Percentiles rank a stretch among this genome's conserved stretches.
These are phyloP conservation scores for Aureobasidium sp. DNA, from an alignment of 2,329 filamentous ascomycete species.

Conservation along the genomic window DNA sequence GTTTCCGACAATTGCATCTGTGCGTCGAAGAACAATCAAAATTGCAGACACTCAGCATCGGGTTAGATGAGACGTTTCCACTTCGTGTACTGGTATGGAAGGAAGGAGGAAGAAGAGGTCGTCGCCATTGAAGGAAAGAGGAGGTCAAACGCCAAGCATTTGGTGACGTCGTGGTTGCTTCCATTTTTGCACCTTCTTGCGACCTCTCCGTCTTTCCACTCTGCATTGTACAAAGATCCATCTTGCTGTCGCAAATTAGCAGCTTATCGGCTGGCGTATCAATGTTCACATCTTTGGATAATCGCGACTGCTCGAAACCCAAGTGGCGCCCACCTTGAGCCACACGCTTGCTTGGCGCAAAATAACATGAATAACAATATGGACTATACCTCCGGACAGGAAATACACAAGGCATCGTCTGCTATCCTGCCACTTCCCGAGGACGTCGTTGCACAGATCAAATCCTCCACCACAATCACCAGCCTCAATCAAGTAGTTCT, in stretches of 20 bases:
- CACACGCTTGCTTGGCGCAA: background rate
- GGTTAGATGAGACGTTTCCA: background rate
- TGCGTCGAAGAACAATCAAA: background rate
- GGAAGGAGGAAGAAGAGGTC: background rate
- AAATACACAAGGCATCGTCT: background rate
- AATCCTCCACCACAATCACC: conserved; percentile 72
- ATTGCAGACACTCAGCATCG: too few species aligned
- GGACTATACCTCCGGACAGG: background rate
- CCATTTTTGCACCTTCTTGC: background rate
- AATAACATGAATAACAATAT: background rate
- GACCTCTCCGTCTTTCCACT: background rate
- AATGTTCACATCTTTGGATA: conserved; percentile 2
- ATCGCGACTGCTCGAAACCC: background rate
- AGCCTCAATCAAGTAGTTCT: conserved; percentile 62
- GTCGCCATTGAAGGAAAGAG: background rate
- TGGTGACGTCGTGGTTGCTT: background rate
- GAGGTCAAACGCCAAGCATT: background rate
- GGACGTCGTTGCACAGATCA: conserved; percentile 68
- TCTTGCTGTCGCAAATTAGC: background rate
- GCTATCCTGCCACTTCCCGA: conserved; percentile 49
- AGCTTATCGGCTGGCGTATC: background rate
- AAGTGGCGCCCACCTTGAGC: conserved; percentile 10
- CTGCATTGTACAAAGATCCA: background rate
- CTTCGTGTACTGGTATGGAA: background rate
- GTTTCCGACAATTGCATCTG: background rate